Conservation (phyloP, 2,329 filamentous ascomycete genomes). For the Clathrospora elynae region DNA sequence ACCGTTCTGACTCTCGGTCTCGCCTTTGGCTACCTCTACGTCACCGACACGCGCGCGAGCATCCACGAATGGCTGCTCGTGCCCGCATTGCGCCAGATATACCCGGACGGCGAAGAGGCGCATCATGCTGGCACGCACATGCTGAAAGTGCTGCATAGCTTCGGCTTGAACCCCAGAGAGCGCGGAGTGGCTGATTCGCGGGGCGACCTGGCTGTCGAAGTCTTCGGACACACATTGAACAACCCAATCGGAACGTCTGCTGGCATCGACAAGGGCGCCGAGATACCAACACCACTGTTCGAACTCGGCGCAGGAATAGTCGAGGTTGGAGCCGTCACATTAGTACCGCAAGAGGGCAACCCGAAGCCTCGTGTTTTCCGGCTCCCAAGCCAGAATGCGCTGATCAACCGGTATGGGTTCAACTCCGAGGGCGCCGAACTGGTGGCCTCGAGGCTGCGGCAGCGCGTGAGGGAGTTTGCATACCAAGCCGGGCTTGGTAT, state of each 20-base stretch:
- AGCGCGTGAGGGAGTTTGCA: conserved; percentile 78
- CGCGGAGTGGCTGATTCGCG: conserved; percentile 64
- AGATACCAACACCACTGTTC: conserved; percentile 83
- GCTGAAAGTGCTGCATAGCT: conserved; percentile 72
- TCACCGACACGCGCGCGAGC: conserved; percentile 60
- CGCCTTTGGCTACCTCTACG: conserved; percentile 56
- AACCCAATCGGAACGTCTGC: conserved; percentile 96
- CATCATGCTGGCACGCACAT: conserved; percentile 77
- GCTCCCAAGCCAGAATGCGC: conserved; percentile 77
- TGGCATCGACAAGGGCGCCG: conserved; percentile 91
- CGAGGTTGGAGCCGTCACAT: conserved; percentile 89
- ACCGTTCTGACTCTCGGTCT: conserved; percentile 58
- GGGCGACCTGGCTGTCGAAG: conserved; percentile 62
- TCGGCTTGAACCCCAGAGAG: conserved; percentile 82
- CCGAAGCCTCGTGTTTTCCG: conserved; percentile 87
- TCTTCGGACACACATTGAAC: conserved; percentile 76
- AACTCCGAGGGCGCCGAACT: conserved; percentile 90
- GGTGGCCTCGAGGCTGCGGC: conserved; percentile 77
- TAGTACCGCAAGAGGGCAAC: conserved; percentile 86
- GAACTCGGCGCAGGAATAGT: conserved; percentile 84
- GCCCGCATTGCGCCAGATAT: conserved; percentile 67
- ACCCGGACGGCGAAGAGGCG: conserved; percentile 85
- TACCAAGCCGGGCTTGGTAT: conserved; percentile 69
- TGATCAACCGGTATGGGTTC: conserved; percentile 95
- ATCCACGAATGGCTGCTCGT: conserved; percentile 61